Percentiles rank a stretch among this genome's conserved stretches.
These are phyloP conservation scores for Penicillium fuscoglaucum DNA, from an alignment of 2,329 filamentous ascomycete genomes.

Conservation along the genomic window DNA sequence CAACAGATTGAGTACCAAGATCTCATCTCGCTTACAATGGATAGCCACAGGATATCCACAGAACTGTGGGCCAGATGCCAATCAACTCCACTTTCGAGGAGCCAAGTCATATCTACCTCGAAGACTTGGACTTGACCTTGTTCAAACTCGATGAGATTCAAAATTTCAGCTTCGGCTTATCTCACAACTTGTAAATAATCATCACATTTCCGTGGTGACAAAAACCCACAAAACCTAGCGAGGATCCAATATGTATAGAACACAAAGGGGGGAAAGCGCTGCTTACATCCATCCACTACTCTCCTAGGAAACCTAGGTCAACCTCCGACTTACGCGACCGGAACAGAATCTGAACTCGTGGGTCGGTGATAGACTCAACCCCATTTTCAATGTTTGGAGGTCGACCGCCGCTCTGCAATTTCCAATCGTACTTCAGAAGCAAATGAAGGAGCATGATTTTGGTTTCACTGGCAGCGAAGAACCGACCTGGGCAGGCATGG, in stretches of 20 bases:
- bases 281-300: constrained; percentile 2
- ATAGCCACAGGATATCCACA: constrained; percentile 1
- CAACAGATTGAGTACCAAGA: not conserved
- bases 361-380: constrained; percentile 43
- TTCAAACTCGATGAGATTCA: not conserved
- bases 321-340: constrained; percentile 28
- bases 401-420: constrained; percentile 38
- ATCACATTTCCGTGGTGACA: not conserved
- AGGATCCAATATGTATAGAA: not conserved
- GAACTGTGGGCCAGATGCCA: constrained; percentile 1
- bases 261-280: not conserved
- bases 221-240: not conserved
- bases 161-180: not conserved
- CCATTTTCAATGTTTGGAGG: constrained; percentile 50
- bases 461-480: constrained; percentile 58
- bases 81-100: constrained; percentile 8
- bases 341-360: constrained; percentile 29
- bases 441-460: constrained; percentile 57
- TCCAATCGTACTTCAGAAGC: constrained; percentile 56
- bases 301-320: constrained; percentile 25
- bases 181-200: not conserved
- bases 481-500: constrained; percentile 52
- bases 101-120: not conserved
- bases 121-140: not conserved
- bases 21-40: constrained; percentile 8